Conservation (phyloP, 2,329 filamentous ascomycete species). For the Stagonosporopsis cucurbitacearum region DNA sequence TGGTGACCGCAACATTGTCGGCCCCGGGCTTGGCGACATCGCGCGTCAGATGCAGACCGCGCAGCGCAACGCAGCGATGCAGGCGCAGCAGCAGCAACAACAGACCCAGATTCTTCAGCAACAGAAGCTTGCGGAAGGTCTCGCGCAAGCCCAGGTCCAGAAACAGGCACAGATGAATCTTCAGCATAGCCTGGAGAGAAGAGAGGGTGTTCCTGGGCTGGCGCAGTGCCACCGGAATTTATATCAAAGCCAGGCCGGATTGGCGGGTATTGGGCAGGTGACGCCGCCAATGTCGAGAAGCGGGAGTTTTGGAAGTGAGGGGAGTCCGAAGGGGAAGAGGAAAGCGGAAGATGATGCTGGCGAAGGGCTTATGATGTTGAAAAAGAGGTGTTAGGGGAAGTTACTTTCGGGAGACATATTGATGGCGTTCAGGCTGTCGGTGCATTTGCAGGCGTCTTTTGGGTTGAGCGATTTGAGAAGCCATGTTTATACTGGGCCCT, state of each 20-base stretch:
- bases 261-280: slow-evolving; percentile 13
- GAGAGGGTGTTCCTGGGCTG: slow-evolving; percentile 11
- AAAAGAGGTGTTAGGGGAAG: slow-evolving; percentile 26
- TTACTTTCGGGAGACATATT: background rate
- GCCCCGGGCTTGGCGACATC: slow-evolving; percentile 43
- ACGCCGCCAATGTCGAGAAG: slow-evolving; percentile 43
- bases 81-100: slow-evolving; percentile 24
- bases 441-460: slow-evolving; percentile 8
- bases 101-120: slow-evolving; percentile 15
- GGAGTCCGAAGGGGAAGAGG: slow-evolving; percentile 29
- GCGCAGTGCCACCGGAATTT: slow-evolving; percentile 20
- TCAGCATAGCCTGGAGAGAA: slow-evolving; percentile 12
- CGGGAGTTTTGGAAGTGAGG: slow-evolving; percentile 33
- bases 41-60: slow-evolving; percentile 42
- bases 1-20: slow-evolving; percentile 46
- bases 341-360: slow-evolving; percentile 28
- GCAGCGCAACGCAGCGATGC: slow-evolving; percentile 29
- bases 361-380: slow-evolving; percentile 19
- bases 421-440: background rate
- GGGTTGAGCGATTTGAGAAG: background rate
- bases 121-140: slow-evolving; percentile 16
- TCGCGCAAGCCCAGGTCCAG: slow-evolving; percentile 10
- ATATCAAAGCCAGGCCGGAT: slow-evolving; percentile 21
- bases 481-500: background rate
- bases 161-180: slow-evolving; percentile 17